These are phyloP conservation scores for Talaromyces sp. DNA, from an alignment of 2,329 filamentous ascomycete species.

Conservation along the genomic window DNA sequence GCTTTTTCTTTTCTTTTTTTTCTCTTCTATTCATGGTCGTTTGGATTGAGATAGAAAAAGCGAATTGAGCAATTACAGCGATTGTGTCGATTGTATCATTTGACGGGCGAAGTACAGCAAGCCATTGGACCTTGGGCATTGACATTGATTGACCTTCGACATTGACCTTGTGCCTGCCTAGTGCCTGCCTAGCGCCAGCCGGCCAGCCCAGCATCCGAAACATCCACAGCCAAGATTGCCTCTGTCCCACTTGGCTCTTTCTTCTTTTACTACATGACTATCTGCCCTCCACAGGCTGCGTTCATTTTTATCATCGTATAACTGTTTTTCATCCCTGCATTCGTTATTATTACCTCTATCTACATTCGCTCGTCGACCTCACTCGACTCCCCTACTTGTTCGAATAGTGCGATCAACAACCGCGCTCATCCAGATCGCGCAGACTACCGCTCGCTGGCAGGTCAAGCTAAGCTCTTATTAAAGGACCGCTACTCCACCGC, in stretches of 20 bases:
- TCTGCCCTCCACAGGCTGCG: background rate
- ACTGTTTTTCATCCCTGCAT: background rate
- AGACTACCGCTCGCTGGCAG: background rate
- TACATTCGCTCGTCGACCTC: background rate
- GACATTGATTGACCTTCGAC: background rate
- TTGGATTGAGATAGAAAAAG: too few species aligned
- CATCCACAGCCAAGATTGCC: constrained; percentile 3
- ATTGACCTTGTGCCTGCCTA: background rate
- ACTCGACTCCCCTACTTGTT: background rate
- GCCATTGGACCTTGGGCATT: too few species aligned
- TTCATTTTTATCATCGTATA: background rate
- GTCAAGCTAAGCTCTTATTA: background rate
- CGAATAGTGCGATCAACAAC: background rate
- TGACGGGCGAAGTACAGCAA: too few species aligned
- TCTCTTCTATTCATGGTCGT: background rate
- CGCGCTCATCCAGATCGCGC: background rate
- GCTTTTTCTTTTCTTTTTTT: background rate
- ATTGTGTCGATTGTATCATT: background rate
- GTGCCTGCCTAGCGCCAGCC: background rate
- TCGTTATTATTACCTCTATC: background rate
- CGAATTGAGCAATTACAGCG: too few species aligned
- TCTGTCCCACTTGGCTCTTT: background rate
- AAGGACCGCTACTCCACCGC: background rate
- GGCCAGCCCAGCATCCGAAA: background rate
- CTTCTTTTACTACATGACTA: background rate